A percentile compares a stretch with the other conserved stretches of the same genome.
phyloP scores from a whole-genome alignment of 805 yeast genomes.

The Diddensiella transvaalensis region DNA sequence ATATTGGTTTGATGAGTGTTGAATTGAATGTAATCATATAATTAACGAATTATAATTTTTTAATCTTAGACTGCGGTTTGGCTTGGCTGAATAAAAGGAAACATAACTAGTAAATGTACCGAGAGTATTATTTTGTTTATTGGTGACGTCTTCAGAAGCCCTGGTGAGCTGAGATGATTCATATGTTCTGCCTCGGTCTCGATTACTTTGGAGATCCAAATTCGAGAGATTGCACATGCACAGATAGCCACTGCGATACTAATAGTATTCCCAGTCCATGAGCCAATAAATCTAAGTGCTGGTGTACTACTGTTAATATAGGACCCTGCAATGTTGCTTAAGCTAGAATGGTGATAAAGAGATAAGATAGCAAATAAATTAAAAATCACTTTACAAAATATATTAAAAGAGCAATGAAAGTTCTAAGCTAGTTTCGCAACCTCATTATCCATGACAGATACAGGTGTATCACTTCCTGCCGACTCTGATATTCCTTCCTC shows the following conservation, averaged over 20 bases:
- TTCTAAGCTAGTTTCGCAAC: background rate
- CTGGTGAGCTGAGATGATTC: background rate
- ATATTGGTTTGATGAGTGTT: background rate
- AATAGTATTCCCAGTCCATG: background rate
- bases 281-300: background rate
- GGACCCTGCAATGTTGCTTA: background rate
- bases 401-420: background rate
- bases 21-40: background rate
- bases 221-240: background rate
- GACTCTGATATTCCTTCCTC: background rate
- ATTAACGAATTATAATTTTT: background rate
- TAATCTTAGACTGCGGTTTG: no score
- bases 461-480: background rate
- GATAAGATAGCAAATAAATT: no score
- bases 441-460: background rate
- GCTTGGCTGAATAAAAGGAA: no score
- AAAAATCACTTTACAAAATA: no score
- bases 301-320: background rate
- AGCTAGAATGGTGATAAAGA: no score
- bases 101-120: background rate
- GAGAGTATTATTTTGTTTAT: background rate
- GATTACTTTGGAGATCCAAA: background rate
- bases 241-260: background rate
- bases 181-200: background rate
- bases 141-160: background rate